Evolutionary conservation across 768 basidiomycete species (phyloP).

Genomic region (Plicaturopsis crispa): DNA sequence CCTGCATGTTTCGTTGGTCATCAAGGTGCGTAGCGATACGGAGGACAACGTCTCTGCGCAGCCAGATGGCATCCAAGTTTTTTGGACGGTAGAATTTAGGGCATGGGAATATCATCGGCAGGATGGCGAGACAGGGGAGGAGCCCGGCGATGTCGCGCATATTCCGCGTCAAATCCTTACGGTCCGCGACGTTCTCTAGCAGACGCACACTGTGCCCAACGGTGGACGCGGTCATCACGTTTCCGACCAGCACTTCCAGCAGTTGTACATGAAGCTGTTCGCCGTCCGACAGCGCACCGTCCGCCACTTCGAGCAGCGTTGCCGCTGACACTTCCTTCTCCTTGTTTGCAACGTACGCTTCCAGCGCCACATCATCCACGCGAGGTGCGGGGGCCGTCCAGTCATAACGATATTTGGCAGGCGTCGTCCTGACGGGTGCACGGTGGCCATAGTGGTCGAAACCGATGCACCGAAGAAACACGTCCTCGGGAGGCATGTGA

Average conservation of each 20-base stretch:
- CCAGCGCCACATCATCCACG: slow-evolving; percentile 6
- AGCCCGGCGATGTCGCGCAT: neutral
- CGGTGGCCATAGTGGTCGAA: slow-evolving; percentile 13
- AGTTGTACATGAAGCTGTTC: slow-evolving; percentile 10
- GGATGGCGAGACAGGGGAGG: slow-evolving; percentile 4
- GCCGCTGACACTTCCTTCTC: neutral
- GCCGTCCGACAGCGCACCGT: neutral
- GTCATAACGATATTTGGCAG: slow-evolving; percentile 10
- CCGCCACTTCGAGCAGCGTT: slow-evolving; percentile 3
- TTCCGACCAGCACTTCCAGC: slow-evolving; percentile 10
- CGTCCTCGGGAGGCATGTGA: slow-evolving; percentile 4
- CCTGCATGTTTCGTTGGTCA: slow-evolving; percentile 9
- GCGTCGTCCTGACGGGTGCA: slow-evolving; percentile 5
- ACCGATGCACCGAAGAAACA: slow-evolving; percentile 20
- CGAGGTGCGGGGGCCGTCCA: slow-evolving; percentile 13
- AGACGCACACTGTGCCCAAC: slow-evolving; percentile 4
- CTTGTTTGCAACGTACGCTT: slow-evolving; percentile 3
- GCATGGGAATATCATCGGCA: neutral
- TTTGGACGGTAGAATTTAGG: neutral
- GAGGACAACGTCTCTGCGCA: slow-evolving; percentile 8
- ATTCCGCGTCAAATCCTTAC: neutral
- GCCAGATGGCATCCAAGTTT: neutral
- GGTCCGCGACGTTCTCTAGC: slow-evolving; percentile 5
- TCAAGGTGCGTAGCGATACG: slow-evolving; percentile 13
- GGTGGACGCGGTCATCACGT: slow-evolving; percentile 2